Evolutionary conservation across 2,329 filamentous ascomycete genomes (phyloP), one percentile per base, ranked within the genome.

Genomic region (Scedosporium apiospermum): DNA sequence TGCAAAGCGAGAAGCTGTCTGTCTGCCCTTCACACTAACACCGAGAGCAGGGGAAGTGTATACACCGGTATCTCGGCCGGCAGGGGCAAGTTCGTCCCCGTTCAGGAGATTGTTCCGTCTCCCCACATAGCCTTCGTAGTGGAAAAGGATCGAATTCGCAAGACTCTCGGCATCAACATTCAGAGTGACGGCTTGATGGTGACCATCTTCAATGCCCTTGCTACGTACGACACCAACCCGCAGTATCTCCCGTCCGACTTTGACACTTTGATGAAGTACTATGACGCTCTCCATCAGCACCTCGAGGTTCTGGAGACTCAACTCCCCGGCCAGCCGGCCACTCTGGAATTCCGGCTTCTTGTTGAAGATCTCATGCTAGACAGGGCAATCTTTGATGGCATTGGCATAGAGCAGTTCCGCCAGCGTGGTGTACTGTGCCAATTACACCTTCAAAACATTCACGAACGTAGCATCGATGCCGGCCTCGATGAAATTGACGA

Each of bases 151-250:
- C 65, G 70, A 18, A 42, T 62, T 1, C 61, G 55, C 10, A 67
- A 65, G 18, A 65, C 58, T 0, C 68, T 70, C 6, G 65, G 66
- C 3, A 59, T 73, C 10, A 66, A 68, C 9, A 65, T 71, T 3
- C 64, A 62, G n/a, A 78, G 76, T 62, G 71, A 74, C 42, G 73
- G 72, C 18, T 71, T 79, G 60, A 72, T 75, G 55, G 73, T 72
- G 51, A 75, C 73, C 27, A 70, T 78, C 16, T 76, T 74, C n/a
- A 73, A 74, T 42, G 76, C 74, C 64, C 73, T 78, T 27, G 60
- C 62, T 4, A 60, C 65, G 6, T 44, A 41, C 2, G 7, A 60
- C 5, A 18, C 63, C 41, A 63, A 63, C 1, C 46, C 62, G 14
- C 61, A 63, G 6, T 60, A 64, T 6, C 53, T 66, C 41, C 63